Evolutionary conservation across 1,284 basidiomycete genomes (phyloP).

Genomic region (Trametes hirsuta): DNA sequence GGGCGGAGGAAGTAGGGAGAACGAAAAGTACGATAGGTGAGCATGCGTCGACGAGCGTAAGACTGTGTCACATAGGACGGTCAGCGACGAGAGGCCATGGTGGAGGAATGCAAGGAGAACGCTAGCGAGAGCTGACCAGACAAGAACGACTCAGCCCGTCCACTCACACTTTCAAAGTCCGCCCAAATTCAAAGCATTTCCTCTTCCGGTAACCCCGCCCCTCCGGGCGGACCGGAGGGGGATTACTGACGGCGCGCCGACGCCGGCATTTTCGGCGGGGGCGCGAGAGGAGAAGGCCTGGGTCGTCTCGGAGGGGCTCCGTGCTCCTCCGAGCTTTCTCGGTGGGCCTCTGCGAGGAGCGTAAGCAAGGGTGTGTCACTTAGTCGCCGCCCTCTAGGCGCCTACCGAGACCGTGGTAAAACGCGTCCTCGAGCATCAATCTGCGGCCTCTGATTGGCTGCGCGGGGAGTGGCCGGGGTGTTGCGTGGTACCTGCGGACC

Average conservation of each 20-base stretch:
- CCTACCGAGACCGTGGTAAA: neutral
- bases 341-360: neutral
- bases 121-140: constrained; percentile 13
- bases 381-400: neutral
- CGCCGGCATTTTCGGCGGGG: neutral
- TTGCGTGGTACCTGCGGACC: neutral
- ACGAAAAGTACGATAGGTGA: constrained; percentile 4
- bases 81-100: constrained; percentile 24
- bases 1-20: neutral
- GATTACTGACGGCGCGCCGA: neutral
- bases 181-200: constrained; percentile 26
- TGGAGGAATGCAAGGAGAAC: constrained; percentile 19
- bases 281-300: neutral
- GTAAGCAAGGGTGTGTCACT: neutral
- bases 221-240: constrained; percentile 1
- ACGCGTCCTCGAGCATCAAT: neutral
- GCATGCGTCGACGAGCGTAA: constrained; percentile 13
- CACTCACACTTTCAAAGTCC: constrained; percentile 24
- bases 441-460: constrained; percentile 3
- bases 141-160: constrained; percentile 12
- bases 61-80: constrained; percentile 17
- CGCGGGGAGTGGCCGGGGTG: neutral
- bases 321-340: neutral
- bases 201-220: constrained; percentile 18
- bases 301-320: no score